A percentile compares a stretch with the other conserved stretches of the same genome.
Evolutionary conservation across 352 stramenopile genomes (phyloP).

Genomic region (Phytophthora crassamura): DNA sequence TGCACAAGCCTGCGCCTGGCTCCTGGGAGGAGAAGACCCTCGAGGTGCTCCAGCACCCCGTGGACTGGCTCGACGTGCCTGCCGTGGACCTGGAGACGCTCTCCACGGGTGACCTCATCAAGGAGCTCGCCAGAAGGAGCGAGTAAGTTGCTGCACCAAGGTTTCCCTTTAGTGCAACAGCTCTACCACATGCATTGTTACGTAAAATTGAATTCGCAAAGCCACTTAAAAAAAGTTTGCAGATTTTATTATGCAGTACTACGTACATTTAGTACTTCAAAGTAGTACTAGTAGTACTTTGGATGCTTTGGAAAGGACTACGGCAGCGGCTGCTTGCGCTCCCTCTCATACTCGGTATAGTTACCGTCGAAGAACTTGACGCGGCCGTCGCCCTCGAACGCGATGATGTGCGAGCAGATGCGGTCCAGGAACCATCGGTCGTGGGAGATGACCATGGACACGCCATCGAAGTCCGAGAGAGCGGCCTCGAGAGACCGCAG

Average conservation of each 20-base stretch:
- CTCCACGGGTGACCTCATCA: conserved; percentile 74
- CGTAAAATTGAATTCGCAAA: too few species aligned
- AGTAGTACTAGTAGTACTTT: too few species aligned
- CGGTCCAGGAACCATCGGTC: conserved; percentile 97
- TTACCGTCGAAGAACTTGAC: conserved; percentile 89
- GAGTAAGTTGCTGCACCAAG: conserved; percentile 26
- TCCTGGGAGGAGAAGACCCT: conserved; percentile 94
- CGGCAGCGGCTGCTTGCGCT: conserved; percentile 46
- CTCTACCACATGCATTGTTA: conserved; percentile 8
- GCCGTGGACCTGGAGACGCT: conserved; percentile 74
- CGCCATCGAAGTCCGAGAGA: conserved; percentile 90
- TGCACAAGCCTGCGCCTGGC: conserved; percentile 85
- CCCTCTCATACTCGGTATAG: conserved; percentile 88
- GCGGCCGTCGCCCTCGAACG: conserved; percentile 77
- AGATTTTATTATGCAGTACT: too few species aligned
- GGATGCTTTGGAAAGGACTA: not conserved
- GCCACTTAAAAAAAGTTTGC: too few species aligned
- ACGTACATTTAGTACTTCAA: too few species aligned
- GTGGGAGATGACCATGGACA: conserved; percentile 96
- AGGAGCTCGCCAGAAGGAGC: conserved; percentile 81
- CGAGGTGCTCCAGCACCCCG: conserved; percentile 93
- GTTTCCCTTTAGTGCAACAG: not conserved
- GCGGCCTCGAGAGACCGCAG: conserved; percentile 89
- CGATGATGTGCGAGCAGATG: conserved; percentile 89
- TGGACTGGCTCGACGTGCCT: conserved; percentile 93